Conservation (phyloP, 164 flowering plant genomes). For the Protea cynaroides region DNA sequence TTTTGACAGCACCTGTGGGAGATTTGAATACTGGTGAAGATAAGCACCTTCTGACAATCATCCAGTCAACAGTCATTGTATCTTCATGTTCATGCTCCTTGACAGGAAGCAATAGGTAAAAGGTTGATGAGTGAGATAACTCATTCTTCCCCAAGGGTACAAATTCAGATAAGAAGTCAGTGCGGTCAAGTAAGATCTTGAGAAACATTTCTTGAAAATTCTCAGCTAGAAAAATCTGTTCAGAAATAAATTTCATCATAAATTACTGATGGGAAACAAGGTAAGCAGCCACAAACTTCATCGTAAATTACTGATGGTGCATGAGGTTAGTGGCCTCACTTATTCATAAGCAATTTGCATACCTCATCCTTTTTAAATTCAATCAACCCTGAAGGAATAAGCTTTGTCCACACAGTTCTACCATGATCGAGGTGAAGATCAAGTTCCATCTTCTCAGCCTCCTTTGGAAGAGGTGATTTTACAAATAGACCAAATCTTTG, state of each 20-base stretch:
- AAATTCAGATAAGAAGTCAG: constrained; percentile 44
- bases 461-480: constrained; percentile 59
- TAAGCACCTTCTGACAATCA: constrained; percentile 47
- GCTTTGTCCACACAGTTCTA: constrained; percentile 62
- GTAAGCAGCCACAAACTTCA: not conserved
- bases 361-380: constrained; percentile 64
- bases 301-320: not conserved
- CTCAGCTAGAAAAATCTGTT: constrained; percentile 61
- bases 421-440: constrained; percentile 81
- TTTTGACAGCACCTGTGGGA: constrained; percentile 14
- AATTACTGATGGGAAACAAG: not conserved
- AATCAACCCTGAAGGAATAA: constrained; percentile 50
- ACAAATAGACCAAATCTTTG: constrained; percentile 72
- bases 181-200: constrained; percentile 72
- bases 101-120: constrained; percentile 82
- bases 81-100: constrained; percentile 17
- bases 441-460: constrained; percentile 68
- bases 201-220: constrained; percentile 80
- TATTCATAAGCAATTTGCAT: not conserved
- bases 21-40: constrained; percentile 69
- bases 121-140: constrained; percentile 33
- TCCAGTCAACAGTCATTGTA: constrained; percentile 62
- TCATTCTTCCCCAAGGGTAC: constrained; percentile 46
- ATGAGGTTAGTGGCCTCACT: not conserved
- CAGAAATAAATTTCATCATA: not conserved